Evolutionary conservation across 495 filamentous ascomycete genomes (phyloP).

Genomic region (Penicillium coffeae): DNA sequence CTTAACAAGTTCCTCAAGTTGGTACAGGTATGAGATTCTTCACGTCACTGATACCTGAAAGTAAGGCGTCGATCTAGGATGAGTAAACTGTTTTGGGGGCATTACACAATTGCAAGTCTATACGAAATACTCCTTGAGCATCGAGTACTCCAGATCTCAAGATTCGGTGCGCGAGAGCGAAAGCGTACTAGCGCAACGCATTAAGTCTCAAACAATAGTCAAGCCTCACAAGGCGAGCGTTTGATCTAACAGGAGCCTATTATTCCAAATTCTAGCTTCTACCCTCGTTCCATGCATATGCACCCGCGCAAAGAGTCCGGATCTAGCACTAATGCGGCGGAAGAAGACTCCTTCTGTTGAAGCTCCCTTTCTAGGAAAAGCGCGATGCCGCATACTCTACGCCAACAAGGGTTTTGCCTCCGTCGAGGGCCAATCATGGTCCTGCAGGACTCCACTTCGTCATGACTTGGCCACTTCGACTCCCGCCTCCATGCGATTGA

Average conservation of each 20-base stretch:
- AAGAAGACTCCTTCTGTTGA: conserved; percentile 30
- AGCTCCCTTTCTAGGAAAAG: conserved; percentile 38
- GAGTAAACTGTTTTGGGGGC: no score
- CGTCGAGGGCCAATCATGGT: conserved; percentile 10
- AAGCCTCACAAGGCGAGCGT: no score
- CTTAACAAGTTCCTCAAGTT: no score
- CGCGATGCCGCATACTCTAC: conserved; percentile 9
- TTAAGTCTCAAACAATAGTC: no score
- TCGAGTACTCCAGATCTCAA: no score
- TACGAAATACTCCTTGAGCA: no score
- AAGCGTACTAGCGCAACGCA: no score
- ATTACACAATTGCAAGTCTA: no score
- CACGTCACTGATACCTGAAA: no score
- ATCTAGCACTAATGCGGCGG: neutral
- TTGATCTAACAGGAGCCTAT: neutral
- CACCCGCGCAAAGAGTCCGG: neutral
- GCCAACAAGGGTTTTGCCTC: conserved; percentile 13
- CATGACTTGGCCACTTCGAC: neutral
- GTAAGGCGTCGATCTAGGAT: no score
- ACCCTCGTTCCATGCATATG: neutral
- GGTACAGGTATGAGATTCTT: no score
- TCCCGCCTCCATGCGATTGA: neutral
- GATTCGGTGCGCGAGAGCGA: no score
- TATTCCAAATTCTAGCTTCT: neutral
- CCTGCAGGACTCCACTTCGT: conserved; percentile 8